Conservation (phyloP, 305 asterid species). For the Petunia hybrid region DNA sequence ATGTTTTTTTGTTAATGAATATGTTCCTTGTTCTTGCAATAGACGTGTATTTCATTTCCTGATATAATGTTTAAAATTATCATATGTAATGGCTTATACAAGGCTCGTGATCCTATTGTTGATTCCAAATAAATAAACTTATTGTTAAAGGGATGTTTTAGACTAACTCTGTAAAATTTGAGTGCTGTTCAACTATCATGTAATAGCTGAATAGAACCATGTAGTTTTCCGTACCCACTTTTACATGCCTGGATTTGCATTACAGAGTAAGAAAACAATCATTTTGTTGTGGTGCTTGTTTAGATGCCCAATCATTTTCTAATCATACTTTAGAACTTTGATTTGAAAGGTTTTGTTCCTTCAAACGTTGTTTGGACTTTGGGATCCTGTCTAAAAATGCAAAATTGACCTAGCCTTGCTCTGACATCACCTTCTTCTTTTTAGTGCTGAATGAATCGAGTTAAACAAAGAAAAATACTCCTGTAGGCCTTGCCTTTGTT, state of each 20-base stretch:
- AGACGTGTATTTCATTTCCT: neutral
- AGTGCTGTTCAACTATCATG: neutral
- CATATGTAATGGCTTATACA: neutral
- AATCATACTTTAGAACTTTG: conserved; percentile 15
- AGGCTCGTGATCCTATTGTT: neutral
- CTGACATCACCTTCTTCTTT: conserved; percentile 5
- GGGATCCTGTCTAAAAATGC: conserved; percentile 16
- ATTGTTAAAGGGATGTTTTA: neutral
- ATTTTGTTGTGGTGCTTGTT: neutral
- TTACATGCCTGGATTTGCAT: neutral
- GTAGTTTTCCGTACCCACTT: neutral
- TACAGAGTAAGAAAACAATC: conserved; percentile 22
- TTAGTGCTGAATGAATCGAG: conserved; percentile 8
- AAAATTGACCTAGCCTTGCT: neutral
- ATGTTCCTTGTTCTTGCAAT: neutral
- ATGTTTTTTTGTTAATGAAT: neutral
- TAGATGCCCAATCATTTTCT: neutral
- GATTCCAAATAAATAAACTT: neutral
- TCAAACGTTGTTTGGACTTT: neutral
- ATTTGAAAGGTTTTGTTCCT: conserved; percentile 17
- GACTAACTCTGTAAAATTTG: neutral
- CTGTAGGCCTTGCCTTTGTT: neutral
- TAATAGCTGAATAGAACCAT: neutral
- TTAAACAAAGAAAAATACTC: neutral
- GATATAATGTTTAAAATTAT: neutral